Evolutionary conservation across 179 eudicot species (phyloP).

Genomic region (Carnegiea gigantea): DNA sequence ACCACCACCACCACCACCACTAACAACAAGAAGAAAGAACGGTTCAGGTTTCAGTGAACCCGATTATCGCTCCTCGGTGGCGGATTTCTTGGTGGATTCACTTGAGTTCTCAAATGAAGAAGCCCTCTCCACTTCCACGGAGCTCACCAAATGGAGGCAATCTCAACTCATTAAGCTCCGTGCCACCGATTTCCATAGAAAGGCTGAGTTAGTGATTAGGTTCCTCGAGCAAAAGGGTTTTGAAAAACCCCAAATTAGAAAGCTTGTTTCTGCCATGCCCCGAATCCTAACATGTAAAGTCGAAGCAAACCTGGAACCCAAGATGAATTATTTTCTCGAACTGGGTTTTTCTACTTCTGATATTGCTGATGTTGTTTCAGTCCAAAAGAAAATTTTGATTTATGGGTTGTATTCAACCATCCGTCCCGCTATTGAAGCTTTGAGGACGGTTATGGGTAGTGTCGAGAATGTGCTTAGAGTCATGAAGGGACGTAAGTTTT

Average conservation of each 20-base stretch:
- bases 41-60: neutral
- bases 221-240: neutral
- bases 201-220: neutral
- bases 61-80: neutral
- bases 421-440: neutral
- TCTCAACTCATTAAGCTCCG: neutral
- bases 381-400: neutral
- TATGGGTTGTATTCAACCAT: neutral
- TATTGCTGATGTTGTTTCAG: neutral
- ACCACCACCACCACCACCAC: too few relatives aligned
- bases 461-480: neutral
- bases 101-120: conserved; percentile 5
- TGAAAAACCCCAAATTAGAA: neutral
- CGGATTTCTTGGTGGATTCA: conserved; percentile 12
- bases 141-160: neutral
- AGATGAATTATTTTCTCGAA: neutral
- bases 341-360: neutral
- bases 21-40: neutral
- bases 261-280: neutral
- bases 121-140: conserved; percentile 13
- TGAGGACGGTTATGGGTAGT: neutral
- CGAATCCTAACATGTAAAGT: neutral
- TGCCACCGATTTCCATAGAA: neutral
- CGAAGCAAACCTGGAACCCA: neutral
- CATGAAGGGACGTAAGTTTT: neutral